Evolutionary conservation across 441 rosid species (phyloP).

Genomic region (Brassica balearica): DNA sequence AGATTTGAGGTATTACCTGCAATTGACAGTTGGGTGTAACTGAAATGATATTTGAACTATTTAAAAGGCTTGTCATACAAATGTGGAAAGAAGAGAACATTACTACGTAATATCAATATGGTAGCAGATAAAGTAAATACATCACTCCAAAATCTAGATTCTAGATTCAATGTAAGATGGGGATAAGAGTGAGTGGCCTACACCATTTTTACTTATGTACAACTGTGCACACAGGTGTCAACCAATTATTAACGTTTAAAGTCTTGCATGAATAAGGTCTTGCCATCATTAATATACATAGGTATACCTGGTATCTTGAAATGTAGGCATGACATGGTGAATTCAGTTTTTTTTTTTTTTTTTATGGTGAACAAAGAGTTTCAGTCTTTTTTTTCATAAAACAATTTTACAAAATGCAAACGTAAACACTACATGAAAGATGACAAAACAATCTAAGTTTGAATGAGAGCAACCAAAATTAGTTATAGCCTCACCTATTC

Average conservation of each 20-base stretch:
- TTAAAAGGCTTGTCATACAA: background rate
- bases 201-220: background rate
- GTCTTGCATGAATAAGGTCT: background rate
- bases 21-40: background rate
- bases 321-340: background rate
- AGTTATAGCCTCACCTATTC: background rate
- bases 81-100: conserved; percentile 17
- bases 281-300: background rate
- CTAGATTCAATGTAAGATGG: conserved; percentile 4
- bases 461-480: background rate
- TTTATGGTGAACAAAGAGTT: background rate
- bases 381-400: background rate
- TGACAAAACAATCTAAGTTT: background rate
- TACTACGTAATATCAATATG: background rate
- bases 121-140: background rate
- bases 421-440: background rate
- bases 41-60: background rate
- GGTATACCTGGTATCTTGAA: background rate
- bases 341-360: background rate
- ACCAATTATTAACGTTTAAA: background rate
- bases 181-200: conserved; percentile 33
- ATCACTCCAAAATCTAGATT: conserved; percentile 3
- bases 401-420: background rate
- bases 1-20: background rate
- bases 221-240: background rate